These are phyloP conservation scores for Rosa rugosa DNA, from an alignment of 306 rosid species.

Conservation along the genomic window DNA sequence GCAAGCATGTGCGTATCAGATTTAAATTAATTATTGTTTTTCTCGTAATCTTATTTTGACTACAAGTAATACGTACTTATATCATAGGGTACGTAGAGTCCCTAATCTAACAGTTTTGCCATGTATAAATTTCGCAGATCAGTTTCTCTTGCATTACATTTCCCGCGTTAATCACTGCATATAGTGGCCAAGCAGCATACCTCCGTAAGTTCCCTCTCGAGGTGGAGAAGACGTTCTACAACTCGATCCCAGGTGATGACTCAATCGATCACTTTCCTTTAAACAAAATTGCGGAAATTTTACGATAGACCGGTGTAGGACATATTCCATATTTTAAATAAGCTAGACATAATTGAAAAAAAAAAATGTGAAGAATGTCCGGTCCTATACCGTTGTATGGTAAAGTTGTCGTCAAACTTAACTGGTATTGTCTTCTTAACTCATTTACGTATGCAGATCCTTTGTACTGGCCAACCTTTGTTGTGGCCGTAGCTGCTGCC, in stretches of 20 bases:
- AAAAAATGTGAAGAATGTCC: no score
- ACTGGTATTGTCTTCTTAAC: not conserved
- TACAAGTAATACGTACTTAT: not conserved
- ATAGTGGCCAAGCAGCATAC: conserved; percentile 62
- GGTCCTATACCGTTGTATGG: no score
- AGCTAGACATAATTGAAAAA: no score
- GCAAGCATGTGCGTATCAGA: not conserved
- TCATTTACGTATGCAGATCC: conserved; percentile 37
- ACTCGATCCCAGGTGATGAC: conserved; percentile 44
- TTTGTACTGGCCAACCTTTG: conserved; percentile 84
- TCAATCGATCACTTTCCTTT: not conserved
- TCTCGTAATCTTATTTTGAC: not conserved
- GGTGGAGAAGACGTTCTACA: conserved; percentile 45
- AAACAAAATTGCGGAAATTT: not conserved
- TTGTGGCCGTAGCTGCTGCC: conserved; percentile 72
- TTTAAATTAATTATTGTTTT: not conserved
- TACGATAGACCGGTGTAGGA: not conserved
- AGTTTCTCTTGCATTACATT: conserved; percentile 51
- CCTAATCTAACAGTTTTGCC: not conserved
- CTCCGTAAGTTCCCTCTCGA: conserved; percentile 50
- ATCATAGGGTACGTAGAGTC: not conserved
- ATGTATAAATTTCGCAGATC: conserved; percentile 34
- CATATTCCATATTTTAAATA: no score
- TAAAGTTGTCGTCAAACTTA: not conserved
- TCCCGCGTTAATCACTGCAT: conserved; percentile 47